A percentile compares a stretch with the other conserved stretches of the same genome.
Conservation (phyloP, 1,139 yeast species). For the Protomyces arabidopsidicola region DNA sequence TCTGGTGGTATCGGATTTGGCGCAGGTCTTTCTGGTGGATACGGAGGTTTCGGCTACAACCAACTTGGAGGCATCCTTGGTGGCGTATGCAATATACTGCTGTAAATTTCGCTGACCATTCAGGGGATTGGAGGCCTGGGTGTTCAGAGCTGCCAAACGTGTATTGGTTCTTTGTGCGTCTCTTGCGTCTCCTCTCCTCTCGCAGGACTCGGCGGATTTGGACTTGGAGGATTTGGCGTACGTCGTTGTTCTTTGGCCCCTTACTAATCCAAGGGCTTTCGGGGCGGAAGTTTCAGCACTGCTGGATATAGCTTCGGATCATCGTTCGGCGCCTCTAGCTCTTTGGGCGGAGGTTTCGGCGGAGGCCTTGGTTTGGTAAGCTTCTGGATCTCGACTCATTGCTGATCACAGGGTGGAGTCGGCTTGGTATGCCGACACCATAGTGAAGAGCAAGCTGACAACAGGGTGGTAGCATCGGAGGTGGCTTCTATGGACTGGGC, state of each 20-base stretch:
- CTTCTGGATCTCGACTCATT: no score
- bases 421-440: no score
- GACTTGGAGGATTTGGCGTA: neutral
- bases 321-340: neutral
- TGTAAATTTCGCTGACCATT: neutral
- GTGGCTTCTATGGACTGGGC: neutral
- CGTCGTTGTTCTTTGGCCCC: neutral
- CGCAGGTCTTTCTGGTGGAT: neutral
- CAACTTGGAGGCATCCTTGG: neutral
- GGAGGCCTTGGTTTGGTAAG: neutral
- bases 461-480: neutral
- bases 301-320: neutral
- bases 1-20: neutral
- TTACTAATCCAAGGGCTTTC: neutral
- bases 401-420: neutral
- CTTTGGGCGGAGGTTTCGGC: neutral
- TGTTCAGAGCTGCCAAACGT: neutral
- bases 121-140: neutral
- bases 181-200: neutral
- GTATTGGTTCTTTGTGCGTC: neutral
- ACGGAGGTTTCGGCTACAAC: neutral
- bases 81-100: neutral
- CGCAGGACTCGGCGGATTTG: neutral
- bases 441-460: no score
- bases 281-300: neutral